Conservation (phyloP, 148 eudicot species). For the Rhododendron mucronatum region DNA sequence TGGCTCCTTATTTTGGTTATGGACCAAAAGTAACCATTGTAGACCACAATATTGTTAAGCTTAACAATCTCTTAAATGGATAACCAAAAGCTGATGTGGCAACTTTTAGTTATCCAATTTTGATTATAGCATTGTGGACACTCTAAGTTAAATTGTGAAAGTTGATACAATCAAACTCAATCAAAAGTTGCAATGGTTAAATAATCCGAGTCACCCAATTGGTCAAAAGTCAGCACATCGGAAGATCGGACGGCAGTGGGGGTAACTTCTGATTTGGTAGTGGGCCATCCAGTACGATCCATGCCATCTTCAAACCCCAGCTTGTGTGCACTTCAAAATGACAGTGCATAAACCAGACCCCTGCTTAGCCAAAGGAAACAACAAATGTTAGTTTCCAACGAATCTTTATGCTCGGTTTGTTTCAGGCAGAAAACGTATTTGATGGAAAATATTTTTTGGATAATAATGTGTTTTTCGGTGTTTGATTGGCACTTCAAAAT, state of each 20-base stretch:
- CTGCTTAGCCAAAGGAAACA: neutral
- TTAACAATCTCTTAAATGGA: too few species aligned
- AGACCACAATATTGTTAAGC: too few species aligned
- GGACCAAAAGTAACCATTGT: too few species aligned
- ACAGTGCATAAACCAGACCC: slow-evolving; percentile 5
- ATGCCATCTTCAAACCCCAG: slow-evolving; percentile 20
- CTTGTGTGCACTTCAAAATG: slow-evolving; percentile 16
- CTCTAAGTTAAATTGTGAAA: neutral
- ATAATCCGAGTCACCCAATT: neutral
- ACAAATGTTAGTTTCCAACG: neutral
- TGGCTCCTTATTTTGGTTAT: too few species aligned
- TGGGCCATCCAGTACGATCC: slow-evolving; percentile 10
- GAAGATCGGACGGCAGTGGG: slow-evolving; percentile 18
- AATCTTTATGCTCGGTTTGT: neutral
- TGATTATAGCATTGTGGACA: too few species aligned
- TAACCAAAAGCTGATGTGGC: too few species aligned
- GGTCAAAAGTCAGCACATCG: slow-evolving; percentile 11
- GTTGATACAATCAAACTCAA: neutral
- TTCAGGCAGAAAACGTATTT: too few species aligned
- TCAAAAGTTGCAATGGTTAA: neutral
- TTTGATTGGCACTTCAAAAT: too few species aligned
- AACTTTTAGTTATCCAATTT: too few species aligned
- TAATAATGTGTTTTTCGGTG: too few species aligned
- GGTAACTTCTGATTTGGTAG: slow-evolving; percentile 15
- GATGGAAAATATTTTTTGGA: too few species aligned